Evolutionary conservation across 805 yeast genomes (phyloP), one percentile per base, ranked within the genome.

Genomic region (Barnettozyma sucrosica): DNA sequence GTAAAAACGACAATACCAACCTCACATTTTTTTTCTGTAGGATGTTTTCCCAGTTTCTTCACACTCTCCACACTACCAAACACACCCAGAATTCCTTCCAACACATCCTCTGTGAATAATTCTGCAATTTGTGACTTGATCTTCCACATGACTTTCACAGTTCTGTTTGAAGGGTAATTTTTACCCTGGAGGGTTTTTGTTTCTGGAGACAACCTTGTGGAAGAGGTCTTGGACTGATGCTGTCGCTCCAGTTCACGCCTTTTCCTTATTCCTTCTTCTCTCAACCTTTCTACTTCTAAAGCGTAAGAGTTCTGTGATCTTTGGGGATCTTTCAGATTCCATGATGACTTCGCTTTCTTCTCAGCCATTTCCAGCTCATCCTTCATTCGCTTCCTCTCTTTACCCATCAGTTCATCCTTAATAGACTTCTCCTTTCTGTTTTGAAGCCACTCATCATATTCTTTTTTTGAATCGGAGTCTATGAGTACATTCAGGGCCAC

Each of bases 401-500:
- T 26, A 21, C 50, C 52, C 50, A 59, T 41, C 24, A 55, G 36
- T 21, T 47, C 51, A 6, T 37, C 33, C 6, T 55, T 47, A 4
- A 37, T 34, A 5, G 28, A 9, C n/a, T 56, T 55, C 10, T 41
- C 7, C 14, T 39, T 43, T 21, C 33, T 36, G 0, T 54, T 43
- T 1, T 25, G 34, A 1, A 55, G 26, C 64, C 64, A 61, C 10
- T 13, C 36, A 68, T 93, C 98, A 65, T 92, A 92, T 5, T 83
- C 63, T 36, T 80, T 83, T 70, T 97, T 83, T 71, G 88, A 87
- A 57, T 85, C 81, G 14, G 80, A 70, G 63, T 89, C 96, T 16
- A 85, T 78, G 51, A 92, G 73, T 14, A 90, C 74, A 66, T 88
- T 96, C 64, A 93, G 75, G 1, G 97, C 95, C 49, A 80, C 77